Percentiles rank a stretch among this genome's conserved stretches.
These are phyloP conservation scores for Raffaelea albimanens DNA, from an alignment of 2,329 filamentous ascomycete species.

Conservation along the genomic window DNA sequence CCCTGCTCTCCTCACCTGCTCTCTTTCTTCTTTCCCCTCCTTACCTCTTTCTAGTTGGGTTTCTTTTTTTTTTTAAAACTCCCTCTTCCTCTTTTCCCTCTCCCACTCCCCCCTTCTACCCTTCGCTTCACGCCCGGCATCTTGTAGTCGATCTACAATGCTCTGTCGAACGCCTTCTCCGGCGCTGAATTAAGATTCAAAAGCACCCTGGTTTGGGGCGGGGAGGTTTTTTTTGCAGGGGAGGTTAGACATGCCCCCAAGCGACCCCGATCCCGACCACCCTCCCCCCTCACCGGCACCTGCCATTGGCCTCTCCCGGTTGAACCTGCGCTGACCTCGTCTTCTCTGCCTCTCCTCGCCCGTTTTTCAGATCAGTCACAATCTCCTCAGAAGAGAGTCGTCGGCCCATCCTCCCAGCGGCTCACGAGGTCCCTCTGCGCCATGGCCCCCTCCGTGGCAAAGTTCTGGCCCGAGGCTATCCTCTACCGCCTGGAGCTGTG, in stretches of 20 bases:
- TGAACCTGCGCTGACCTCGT: background rate
- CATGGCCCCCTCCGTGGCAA: constrained; percentile 11
- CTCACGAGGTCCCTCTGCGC: constrained; percentile 8
- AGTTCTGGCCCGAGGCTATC: constrained; percentile 29
- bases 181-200: background rate
- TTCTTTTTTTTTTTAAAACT: background rate
- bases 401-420: background rate
- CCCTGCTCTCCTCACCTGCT: background rate
- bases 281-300: too few species aligned
- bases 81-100: background rate
- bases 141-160: background rate
- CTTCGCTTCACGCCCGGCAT: background rate
- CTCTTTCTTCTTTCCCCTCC: background rate
- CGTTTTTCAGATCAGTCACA: background rate
- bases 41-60: background rate
- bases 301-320: background rate
- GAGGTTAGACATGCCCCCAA: background rate
- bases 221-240: background rate
- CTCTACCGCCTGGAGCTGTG: constrained; percentile 38
- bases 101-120: background rate
- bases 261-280: background rate
- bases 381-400: constrained; percentile 5
- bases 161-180: background rate
- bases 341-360: background rate
- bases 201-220: background rate